phyloP scores from a whole-genome alignment of 2,329 filamentous ascomycete species.

The Penicillium paneum region DNA sequence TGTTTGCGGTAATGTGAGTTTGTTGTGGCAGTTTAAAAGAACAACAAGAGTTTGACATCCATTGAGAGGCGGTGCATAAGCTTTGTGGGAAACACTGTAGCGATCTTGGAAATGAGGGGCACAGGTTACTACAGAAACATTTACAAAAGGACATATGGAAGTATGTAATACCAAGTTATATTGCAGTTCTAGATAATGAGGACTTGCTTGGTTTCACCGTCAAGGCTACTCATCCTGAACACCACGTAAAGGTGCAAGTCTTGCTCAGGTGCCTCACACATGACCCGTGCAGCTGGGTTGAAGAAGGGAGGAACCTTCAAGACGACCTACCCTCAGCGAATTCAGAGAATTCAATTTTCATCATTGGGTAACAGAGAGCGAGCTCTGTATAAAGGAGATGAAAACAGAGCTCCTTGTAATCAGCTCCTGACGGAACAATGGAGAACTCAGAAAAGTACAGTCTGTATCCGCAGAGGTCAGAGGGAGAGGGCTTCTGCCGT shows the following conservation, averaged over 20 bases:
- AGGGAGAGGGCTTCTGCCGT: too few relatives aligned
- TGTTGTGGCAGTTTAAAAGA: background rate
- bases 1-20: background rate
- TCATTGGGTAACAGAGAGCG: background rate
- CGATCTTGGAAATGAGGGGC: background rate
- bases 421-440: background rate
- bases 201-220: constrained; percentile 18
- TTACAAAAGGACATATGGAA: background rate
- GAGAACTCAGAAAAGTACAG: background rate
- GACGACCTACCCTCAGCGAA: too few relatives aligned
- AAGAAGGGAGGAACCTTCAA: too few relatives aligned
- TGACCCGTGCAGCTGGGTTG: constrained; percentile 9
- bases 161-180: background rate
- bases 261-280: constrained; percentile 11
- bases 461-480: background rate
- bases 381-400: too few relatives aligned
- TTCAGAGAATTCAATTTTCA: too few relatives aligned
- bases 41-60: background rate
- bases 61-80: background rate
- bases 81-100: too few relatives aligned
- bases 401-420: too few relatives aligned
- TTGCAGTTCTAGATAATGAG: background rate
- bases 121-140: background rate
- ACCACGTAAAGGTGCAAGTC: constrained; percentile 22
- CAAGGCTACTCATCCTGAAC: constrained; percentile 16